Conservation (phyloP, 345 rosid species). For the Salix brachista region DNA sequence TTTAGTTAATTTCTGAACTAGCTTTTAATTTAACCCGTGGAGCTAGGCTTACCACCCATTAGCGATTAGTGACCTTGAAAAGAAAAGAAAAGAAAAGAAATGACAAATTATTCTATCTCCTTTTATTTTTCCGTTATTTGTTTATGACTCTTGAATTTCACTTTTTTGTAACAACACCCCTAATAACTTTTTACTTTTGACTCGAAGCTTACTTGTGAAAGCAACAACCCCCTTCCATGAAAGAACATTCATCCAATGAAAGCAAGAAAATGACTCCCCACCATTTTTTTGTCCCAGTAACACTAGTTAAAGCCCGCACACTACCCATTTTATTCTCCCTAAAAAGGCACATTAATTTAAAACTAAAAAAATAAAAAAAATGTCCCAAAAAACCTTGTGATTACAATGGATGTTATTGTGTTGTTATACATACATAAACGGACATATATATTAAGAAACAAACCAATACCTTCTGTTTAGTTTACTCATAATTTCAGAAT, state of each 20-base stretch:
- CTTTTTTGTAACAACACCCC: too few relatives aligned
- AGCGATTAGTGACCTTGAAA: too few relatives aligned
- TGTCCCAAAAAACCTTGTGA: constrained; percentile 8
- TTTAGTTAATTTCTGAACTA: too few relatives aligned
- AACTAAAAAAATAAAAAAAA: not conserved
- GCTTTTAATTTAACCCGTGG: too few relatives aligned
- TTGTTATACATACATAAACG: constrained; percentile 31
- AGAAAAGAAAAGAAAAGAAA: too few relatives aligned
- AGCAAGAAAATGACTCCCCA: constrained; percentile 28
- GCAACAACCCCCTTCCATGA: constrained; percentile 27
- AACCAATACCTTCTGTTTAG: too few relatives aligned
- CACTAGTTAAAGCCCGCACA: not conserved
- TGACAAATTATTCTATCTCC: too few relatives aligned
- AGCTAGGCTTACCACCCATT: too few relatives aligned
- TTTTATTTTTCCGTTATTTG: too few relatives aligned
- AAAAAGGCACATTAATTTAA: not conserved
- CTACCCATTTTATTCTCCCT: not conserved
- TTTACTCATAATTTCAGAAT: too few relatives aligned
- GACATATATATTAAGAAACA: not conserved
- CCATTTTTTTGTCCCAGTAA: not conserved
- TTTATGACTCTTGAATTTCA: too few relatives aligned
- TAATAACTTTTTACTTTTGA: constrained; percentile 17
- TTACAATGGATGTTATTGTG: constrained; percentile 28
- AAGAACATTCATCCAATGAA: constrained; percentile 6
- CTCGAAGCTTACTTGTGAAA: constrained; percentile 39